A percentile compares a stretch with the other conserved stretches of the same genome.
These are phyloP conservation scores for Calocybe cyanea DNA, from an alignment of 768 basidiomycete species.

Conservation along the genomic window DNA sequence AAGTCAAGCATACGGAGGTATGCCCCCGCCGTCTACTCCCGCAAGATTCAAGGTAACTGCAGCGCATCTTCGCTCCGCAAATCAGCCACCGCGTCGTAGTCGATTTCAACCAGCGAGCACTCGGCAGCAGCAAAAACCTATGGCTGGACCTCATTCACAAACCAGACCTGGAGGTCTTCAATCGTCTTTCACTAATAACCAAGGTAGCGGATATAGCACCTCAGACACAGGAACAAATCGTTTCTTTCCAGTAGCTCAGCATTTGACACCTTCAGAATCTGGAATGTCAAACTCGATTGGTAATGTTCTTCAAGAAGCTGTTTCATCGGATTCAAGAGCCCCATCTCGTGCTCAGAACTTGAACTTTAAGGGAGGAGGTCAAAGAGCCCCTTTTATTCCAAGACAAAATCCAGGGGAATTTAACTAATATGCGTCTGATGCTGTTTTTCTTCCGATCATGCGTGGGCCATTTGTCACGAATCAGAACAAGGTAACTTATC, in stretches of 20 bases:
- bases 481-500: conserved; percentile 12
- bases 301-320: conserved; percentile 20
- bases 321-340: conserved; percentile 19
- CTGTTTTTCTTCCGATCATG: too few species aligned
- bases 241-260: conserved; percentile 11
- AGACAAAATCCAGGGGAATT: too few species aligned
- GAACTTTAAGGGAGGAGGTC: conserved; percentile 28
- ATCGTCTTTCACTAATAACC: conserved; percentile 9
- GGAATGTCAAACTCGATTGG: conserved; percentile 10
- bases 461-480: conserved; percentile 42
- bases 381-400: conserved; percentile 53
- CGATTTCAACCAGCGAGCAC: conserved; percentile 12
- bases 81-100: conserved; percentile 4
- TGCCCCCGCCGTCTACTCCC: conserved; percentile 20
- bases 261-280: conserved; percentile 8
- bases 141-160: conserved; percentile 56
- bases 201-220: conserved; percentile 7
- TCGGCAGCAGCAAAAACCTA: conserved; percentile 26
- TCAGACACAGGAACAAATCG: conserved; percentile 5
- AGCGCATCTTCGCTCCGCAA: conserved; percentile 9
- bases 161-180: conserved; percentile 19
- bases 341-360: conserved; percentile 22
- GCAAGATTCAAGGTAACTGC: conserved; percentile 22
- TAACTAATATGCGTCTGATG: too few species aligned
- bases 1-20: conserved; percentile 12